A percentile compares a stretch with the other conserved stretches of the same genome.
These are phyloP conservation scores for Talaromyces sp. DNA, from an alignment of 2,329 filamentous ascomycete species.

Conservation along the genomic window DNA sequence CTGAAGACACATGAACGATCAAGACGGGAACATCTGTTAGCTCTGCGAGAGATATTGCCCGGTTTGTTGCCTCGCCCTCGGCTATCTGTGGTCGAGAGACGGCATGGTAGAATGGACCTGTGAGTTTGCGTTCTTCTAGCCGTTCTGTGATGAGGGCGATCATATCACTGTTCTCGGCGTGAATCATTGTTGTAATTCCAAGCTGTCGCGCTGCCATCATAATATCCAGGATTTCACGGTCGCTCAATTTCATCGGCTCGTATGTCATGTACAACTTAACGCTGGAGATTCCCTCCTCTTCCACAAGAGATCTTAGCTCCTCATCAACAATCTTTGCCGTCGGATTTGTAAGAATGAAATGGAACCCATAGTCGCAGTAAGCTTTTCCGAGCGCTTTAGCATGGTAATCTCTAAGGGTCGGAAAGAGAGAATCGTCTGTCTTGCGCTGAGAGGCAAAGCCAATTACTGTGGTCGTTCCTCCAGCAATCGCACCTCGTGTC, in stretches of 20 bases:
- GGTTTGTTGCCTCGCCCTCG: constrained; percentile 51
- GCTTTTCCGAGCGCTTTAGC: constrained; percentile 39
- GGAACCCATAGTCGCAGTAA: constrained; percentile 60
- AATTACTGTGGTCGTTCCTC: constrained; percentile 58
- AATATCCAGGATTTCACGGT: constrained; percentile 48
- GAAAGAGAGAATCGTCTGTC: constrained; percentile 43
- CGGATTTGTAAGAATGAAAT: constrained; percentile 46
- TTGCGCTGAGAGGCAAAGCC: constrained; percentile 57
- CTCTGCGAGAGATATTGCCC: constrained; percentile 54
- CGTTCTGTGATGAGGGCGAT: too few species aligned
- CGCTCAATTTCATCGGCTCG: constrained; percentile 43
- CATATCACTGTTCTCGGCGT: constrained; percentile 52
- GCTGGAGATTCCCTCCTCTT: constrained; percentile 44
- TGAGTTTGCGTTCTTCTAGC: too few species aligned
- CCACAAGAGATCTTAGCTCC: constrained; percentile 43
- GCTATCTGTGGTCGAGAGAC: constrained; percentile 44
- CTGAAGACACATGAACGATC: constrained; percentile 56
- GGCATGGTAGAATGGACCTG: constrained; percentile 46
- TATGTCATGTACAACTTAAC: constrained; percentile 56
- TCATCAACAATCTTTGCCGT: constrained; percentile 35
- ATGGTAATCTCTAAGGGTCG: constrained; percentile 54
- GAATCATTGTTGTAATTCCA: constrained; percentile 41
- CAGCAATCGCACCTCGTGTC: constrained; percentile 6
- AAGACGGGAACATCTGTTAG: constrained; percentile 56
- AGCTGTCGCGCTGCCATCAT: constrained; percentile 28